Evolutionary conservation across 2,329 filamentous ascomycete genomes (phyloP).

Genomic region (Monilinia polystroma): DNA sequence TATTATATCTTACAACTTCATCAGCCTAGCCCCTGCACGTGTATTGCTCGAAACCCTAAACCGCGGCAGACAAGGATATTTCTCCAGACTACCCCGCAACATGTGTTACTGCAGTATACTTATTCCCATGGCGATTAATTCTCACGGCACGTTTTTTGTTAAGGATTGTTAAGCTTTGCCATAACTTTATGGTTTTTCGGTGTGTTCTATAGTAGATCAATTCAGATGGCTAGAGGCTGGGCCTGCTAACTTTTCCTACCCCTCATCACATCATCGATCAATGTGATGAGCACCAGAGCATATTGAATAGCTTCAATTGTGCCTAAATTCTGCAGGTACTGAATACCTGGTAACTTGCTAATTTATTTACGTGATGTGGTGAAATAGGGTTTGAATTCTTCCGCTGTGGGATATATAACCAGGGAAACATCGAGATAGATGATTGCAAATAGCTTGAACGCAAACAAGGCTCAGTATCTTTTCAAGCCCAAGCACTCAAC

Average conservation of each 20-base stretch:
- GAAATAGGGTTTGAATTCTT: not conserved
- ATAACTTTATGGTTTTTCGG: not conserved
- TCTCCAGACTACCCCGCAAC: conserved; percentile 13
- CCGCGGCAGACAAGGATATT: conserved; percentile 10
- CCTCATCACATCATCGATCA: not conserved
- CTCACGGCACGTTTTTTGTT: not conserved
- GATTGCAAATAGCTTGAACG: not conserved
- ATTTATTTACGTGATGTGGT: not conserved
- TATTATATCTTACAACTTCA: not conserved
- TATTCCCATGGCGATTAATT: not conserved
- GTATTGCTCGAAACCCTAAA: not conserved
- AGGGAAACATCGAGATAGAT: not conserved
- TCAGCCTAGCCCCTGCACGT: not conserved
- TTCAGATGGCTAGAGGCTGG: not conserved
- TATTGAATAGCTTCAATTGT: too few relatives aligned
- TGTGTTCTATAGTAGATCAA: too few relatives aligned
- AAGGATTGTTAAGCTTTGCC: not conserved
- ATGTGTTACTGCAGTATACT: conserved; percentile 4
- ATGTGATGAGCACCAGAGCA: not conserved
- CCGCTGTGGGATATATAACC: not conserved
- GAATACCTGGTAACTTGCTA: too few relatives aligned
- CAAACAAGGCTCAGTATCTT: too few relatives aligned
- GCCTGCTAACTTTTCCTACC: not conserved
- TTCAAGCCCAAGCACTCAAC: not conserved
- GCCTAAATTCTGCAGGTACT: not conserved